A percentile compares a stretch with the other conserved stretches of the same genome.
phyloP scores from a whole-genome alignment of 2,329 filamentous ascomycete species.

The Didymella arachidicola region DNA sequence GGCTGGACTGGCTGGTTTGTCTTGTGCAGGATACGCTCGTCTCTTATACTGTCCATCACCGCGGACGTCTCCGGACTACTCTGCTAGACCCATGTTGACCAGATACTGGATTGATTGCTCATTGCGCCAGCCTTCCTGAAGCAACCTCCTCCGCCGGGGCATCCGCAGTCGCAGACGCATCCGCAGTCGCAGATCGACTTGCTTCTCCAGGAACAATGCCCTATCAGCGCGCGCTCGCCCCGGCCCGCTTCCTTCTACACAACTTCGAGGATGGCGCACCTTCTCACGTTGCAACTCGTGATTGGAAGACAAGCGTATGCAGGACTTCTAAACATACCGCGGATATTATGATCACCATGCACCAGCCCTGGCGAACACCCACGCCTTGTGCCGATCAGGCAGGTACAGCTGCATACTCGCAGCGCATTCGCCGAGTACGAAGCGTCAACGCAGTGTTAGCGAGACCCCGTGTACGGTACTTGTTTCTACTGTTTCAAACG shows the following conservation, averaged over 20 bases:
- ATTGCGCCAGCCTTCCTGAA: constrained; percentile 23
- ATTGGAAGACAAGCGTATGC: constrained; percentile 18
- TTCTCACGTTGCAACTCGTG: constrained; percentile 23
- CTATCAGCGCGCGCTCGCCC: constrained; percentile 1
- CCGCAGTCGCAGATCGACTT: constrained; percentile 5
- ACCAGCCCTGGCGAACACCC: not conserved
- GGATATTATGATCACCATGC: constrained; percentile 15
- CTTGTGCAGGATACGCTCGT: not conserved
- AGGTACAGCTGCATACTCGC: constrained; percentile 30
- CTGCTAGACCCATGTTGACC: constrained; percentile 23
- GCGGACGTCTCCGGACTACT: constrained; percentile 29
- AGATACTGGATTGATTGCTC: constrained; percentile 27
- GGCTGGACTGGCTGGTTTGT: constrained; percentile 8
- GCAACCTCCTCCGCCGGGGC: constrained; percentile 23
- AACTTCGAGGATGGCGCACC: constrained; percentile 17
- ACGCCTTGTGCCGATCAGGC: constrained; percentile 29
- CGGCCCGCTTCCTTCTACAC: constrained; percentile 15
- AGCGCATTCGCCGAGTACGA: not conserved
- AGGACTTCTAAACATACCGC: constrained; percentile 8
- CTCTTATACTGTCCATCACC: constrained; percentile 14
- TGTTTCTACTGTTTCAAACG: constrained; percentile 25
- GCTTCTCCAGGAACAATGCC: constrained; percentile 6
- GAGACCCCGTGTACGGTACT: not conserved
- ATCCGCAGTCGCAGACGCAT: constrained; percentile 6
- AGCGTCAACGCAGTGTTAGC: constrained; percentile 7